A percentile compares a stretch with the other conserved stretches of the same genome.
Evolutionary conservation across 352 stramenopile genomes (phyloP).

Genomic region (Chrysophaeum taylorii): DNA sequence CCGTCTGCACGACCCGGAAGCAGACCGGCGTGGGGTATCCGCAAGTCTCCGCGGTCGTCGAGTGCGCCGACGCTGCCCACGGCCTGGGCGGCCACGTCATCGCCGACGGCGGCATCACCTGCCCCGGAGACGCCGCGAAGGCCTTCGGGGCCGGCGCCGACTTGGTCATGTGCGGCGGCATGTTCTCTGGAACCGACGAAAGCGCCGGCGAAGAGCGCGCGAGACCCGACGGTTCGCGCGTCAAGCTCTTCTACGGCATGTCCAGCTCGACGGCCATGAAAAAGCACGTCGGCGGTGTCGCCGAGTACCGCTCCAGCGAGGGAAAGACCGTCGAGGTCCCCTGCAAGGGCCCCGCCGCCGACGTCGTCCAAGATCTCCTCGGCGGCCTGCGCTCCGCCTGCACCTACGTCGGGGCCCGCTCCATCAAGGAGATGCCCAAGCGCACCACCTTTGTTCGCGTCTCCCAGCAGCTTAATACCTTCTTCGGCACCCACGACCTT

Average conservation of each 20-base stretch:
- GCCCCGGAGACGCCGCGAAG: constrained; percentile 72
- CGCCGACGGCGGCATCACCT: constrained; percentile 71
- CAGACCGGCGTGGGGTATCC: constrained; percentile 80
- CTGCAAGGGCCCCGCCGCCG: constrained; percentile 61
- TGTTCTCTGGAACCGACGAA: constrained; percentile 78
- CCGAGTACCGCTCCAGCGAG: constrained; percentile 75
- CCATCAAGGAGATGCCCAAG: constrained; percentile 80
- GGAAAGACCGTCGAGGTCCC: constrained; percentile 76
- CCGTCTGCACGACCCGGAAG: constrained; percentile 77
- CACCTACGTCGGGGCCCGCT: constrained; percentile 74
- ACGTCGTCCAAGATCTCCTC: constrained; percentile 72
- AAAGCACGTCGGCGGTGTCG: constrained; percentile 74
- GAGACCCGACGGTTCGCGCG: constrained; percentile 39
- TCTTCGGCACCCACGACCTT: constrained; percentile 55
- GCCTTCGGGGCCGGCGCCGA: constrained; percentile 74
- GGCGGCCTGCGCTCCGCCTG: constrained; percentile 77
- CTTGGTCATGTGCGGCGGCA: constrained; percentile 81
- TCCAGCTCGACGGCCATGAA: constrained; percentile 76
- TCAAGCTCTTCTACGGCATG: constrained; percentile 85
- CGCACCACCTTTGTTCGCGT: constrained; percentile 82
- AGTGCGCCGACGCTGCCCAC: constrained; percentile 74
- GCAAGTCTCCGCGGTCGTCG: constrained; percentile 73
- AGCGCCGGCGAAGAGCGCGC: constrained; percentile 48
- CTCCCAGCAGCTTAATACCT: constrained; percentile 77
- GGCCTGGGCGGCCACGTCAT: constrained; percentile 73